A percentile compares a stretch with the other conserved stretches of the same genome.
Conservation (phyloP, 768 basidiomycete species). For the Amanita inopinata region DNA sequence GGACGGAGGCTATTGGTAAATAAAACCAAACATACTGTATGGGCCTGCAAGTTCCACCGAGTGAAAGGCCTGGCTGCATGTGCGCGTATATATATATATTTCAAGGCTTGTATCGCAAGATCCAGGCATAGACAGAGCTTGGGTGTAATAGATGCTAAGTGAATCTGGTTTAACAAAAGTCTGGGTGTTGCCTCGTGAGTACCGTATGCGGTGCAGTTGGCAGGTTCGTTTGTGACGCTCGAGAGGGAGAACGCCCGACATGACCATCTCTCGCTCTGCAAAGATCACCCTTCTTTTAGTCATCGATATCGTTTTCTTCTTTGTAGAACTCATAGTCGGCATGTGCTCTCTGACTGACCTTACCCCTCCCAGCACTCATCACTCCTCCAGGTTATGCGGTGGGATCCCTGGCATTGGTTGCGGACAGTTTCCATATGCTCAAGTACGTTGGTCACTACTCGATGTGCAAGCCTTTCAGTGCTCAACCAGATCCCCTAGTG, state of each 20-base stretch:
- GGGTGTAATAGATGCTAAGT: too few species aligned
- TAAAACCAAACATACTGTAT: constrained; percentile 20
- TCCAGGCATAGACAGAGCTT: too few species aligned
- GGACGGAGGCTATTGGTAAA: constrained; percentile 20
- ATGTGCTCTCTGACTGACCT: constrained; percentile 13
- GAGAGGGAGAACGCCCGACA: too few species aligned
- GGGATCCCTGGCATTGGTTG: constrained; percentile 89
- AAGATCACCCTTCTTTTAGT: constrained; percentile 67
- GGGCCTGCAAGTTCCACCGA: background rate
- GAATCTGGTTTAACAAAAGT: too few species aligned
- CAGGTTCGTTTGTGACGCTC: too few species aligned
- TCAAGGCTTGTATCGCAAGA: too few species aligned
- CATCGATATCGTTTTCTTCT: constrained; percentile 83
- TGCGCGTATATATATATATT: too few species aligned
- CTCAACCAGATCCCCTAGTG: constrained; percentile 40
- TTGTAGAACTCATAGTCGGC: constrained; percentile 80
- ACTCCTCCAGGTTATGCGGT: constrained; percentile 74
- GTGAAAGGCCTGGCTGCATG: background rate
- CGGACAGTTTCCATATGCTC: constrained; percentile 98
- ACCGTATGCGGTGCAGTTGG: too few species aligned
- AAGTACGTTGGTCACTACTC: constrained; percentile 47
- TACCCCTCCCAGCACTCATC: constrained; percentile 13
- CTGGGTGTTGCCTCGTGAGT: too few species aligned
- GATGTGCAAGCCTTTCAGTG: constrained; percentile 2
- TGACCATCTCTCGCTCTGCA: constrained; percentile 59